These are phyloP conservation scores for Pseudocercospora pini-densiflorae DNA, from an alignment of 2,329 filamentous ascomycete species.

Conservation along the genomic window DNA sequence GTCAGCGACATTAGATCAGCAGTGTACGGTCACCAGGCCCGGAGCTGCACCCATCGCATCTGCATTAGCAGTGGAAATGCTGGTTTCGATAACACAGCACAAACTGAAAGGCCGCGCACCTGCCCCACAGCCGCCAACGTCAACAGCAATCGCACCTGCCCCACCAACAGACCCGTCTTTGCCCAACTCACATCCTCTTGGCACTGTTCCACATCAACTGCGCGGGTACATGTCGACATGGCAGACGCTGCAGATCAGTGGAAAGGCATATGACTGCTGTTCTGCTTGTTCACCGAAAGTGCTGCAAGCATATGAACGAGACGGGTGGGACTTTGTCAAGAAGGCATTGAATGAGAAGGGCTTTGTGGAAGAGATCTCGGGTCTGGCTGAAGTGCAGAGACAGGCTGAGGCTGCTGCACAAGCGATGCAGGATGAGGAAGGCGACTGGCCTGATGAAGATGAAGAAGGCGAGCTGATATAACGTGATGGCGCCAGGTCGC, in stretches of 20 bases:
- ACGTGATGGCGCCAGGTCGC: neutral
- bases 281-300: conserved; percentile 78
- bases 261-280: conserved; percentile 78
- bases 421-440: conserved; percentile 66
- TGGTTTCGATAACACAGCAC: conserved; percentile 84
- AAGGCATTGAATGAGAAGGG: conserved; percentile 74
- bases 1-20: conserved; percentile 93
- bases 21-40: conserved; percentile 95
- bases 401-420: conserved; percentile 51
- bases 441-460: conserved; percentile 56
- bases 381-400: conserved; percentile 69
- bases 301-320: conserved; percentile 66
- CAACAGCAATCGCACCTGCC: conserved; percentile 35
- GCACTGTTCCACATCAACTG: conserved; percentile 78
- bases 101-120: conserved; percentile 47
- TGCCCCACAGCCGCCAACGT: conserved; percentile 36
- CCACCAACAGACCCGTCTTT: conserved; percentile 39
- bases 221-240: conserved; percentile 77
- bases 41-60: conserved; percentile 93
- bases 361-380: conserved; percentile 77
- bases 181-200: conserved; percentile 58
- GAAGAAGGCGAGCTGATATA: conserved; percentile 56
- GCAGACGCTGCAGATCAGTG: conserved; percentile 73
- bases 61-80: conserved; percentile 84
- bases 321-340: conserved; percentile 79